Base-by-base conservation (phyloP, 352 stramenopile species). In the Globisporangium solare region DNA sequence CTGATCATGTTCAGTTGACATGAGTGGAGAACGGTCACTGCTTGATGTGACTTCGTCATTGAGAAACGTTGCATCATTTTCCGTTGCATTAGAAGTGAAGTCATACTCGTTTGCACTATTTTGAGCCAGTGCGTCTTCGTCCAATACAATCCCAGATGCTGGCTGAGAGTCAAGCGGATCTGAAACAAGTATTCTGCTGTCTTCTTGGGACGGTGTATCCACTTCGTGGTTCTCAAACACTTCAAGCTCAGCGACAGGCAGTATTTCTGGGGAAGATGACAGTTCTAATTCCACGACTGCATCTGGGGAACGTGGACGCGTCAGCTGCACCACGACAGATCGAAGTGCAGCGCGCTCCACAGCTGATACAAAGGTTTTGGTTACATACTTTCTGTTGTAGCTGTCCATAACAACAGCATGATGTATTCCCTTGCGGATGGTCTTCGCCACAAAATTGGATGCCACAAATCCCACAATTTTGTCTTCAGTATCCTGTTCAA, bases 391-490 rank as follows among this genome's bases (percentile, higher is more conserved):
- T 12, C 51, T 6, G 18, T 59, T 31, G 39, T 54, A 40, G n/a
- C 48, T 37, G 8, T 58, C 32, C 35, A 64, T 27, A 10, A 59
- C 45, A 35, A 64, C 31, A 24, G 35, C 57, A 37, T 64, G 58
- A 27, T 58, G 58, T 27, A 64, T 17, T 20, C 58, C 58, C 13
- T 32, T 58, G 18, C 24, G 51, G 10, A 64, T 24, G 14, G 45
- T 35, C 2, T 10, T 40, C 13, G 40, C n/a, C n/a, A 64, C 58
- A 22, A 54, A 15, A 3, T 18, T 43, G 35, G 27, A 54, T 6
- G 51, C 58, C 40, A 53, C 51, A n/a, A 51, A 4, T 14, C 31
- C 43, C 27, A 14, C 22, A 22, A 32, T 3, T 21, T 27, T 8
- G 3, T 18, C 10, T 15, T 41, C 15, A n/a, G 17, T 11, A 13